phyloP scores from a whole-genome alignment of 1,284 basidiomycete genomes.

The Leccinum solheimii region DNA sequence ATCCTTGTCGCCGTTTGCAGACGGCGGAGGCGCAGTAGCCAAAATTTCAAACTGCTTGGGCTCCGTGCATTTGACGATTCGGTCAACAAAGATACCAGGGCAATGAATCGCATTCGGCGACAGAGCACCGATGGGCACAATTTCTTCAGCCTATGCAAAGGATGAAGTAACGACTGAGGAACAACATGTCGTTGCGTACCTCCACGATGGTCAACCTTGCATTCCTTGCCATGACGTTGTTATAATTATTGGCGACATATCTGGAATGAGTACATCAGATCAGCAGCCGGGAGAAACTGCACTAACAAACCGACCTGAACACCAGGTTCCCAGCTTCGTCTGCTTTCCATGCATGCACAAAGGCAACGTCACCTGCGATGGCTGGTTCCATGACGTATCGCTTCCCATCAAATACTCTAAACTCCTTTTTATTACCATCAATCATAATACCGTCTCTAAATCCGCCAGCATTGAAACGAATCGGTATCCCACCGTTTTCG shows the following conservation, averaged over 20 bases:
- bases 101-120: conserved; percentile 84
- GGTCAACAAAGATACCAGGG: conserved; percentile 83
- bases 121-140: conserved; percentile 83
- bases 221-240: conserved; percentile 80
- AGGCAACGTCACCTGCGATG: conserved; percentile 85
- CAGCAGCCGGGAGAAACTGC: not conserved
- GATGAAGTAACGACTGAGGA: not conserved
- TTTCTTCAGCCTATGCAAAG: conserved; percentile 73
- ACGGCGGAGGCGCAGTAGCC: conserved; percentile 56
- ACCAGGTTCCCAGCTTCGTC: conserved; percentile 86
- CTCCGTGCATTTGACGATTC: conserved; percentile 75
- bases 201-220: conserved; percentile 90
- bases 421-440: conserved; percentile 66
- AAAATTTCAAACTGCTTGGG: conserved; percentile 79
- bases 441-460: conserved; percentile 61
- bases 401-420: conserved; percentile 77
- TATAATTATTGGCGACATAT: conserved; percentile 88
- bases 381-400: conserved; percentile 86
- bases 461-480: conserved; percentile 63
- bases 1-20: conserved; percentile 32
- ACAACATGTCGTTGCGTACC: conserved; percentile 40
- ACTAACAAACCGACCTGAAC: conserved; percentile 57
- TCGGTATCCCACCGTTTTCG: conserved; percentile 45
- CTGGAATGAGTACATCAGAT: conserved; percentile 38
- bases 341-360: conserved; percentile 94